Percentiles rank a stretch among this genome's conserved stretches.
phyloP scores from a whole-genome alignment of 768 basidiomycete genomes.

The Ramaria sp. region DNA sequence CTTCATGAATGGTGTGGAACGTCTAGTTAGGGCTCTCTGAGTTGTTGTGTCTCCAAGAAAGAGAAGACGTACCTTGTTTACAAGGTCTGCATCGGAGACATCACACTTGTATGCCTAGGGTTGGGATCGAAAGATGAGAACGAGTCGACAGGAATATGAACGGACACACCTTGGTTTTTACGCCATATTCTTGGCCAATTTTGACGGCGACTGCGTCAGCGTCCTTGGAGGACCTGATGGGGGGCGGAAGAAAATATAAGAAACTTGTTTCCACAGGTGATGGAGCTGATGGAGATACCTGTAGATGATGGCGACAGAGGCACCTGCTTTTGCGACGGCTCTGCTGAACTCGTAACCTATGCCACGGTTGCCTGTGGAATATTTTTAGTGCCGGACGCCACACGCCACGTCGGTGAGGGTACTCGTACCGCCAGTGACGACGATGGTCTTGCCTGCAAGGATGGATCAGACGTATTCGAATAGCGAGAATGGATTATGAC shows the following conservation, averaged over 20 bases:
- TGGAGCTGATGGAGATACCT: slow-evolving; percentile 23
- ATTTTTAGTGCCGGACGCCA: background rate
- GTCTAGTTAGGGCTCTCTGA: slow-evolving; percentile 18
- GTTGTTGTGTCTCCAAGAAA: background rate
- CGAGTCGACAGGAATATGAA: background rate
- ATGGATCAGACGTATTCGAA: background rate
- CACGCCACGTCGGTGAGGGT: slow-evolving; percentile 22
- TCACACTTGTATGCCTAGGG: slow-evolving; percentile 53
- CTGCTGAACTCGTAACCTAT: slow-evolving; percentile 46
- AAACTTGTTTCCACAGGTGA: too few relatives aligned
- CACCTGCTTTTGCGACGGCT: slow-evolving; percentile 43
- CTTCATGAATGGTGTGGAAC: slow-evolving; percentile 36
- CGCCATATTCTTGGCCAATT: slow-evolving; percentile 35
- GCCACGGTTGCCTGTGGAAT: slow-evolving; percentile 22
- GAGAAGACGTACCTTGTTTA: slow-evolving; percentile 19
- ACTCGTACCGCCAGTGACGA: slow-evolving; percentile 47
- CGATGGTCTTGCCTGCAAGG: slow-evolving; percentile 31
- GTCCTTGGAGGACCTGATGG: slow-evolving; percentile 31
- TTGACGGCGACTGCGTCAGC: slow-evolving; percentile 36
- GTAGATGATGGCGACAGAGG: slow-evolving; percentile 53
- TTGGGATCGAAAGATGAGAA: too few relatives aligned
- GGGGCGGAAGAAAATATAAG: background rate
- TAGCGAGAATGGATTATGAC: too few relatives aligned
- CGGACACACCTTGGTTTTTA: slow-evolving; percentile 30
- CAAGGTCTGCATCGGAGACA: slow-evolving; percentile 35